Evolutionary conservation across 116 monocot species (phyloP).

Genomic region (Zostera marina): DNA sequence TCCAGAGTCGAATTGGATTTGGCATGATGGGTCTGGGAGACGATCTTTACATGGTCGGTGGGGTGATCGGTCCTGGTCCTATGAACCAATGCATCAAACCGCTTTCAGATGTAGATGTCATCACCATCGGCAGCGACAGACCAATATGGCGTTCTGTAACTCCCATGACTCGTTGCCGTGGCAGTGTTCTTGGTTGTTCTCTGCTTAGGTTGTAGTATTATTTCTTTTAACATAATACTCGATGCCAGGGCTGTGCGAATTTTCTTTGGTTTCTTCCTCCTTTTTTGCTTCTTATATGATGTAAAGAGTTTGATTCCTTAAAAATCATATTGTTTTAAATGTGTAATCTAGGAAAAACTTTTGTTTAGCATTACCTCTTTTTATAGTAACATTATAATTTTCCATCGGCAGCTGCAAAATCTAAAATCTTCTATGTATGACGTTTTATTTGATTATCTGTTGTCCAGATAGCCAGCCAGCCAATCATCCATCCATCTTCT

Average conservation of each 20-base stretch:
- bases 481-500: too few species aligned
- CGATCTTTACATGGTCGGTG: constrained; percentile 76
- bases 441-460: too few species aligned
- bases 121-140: constrained; percentile 48
- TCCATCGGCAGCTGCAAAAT: too few species aligned
- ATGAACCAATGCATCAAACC: constrained; percentile 85
- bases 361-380: background rate
- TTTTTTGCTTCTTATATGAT: constrained; percentile 3
- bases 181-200: constrained; percentile 75
- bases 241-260: background rate
- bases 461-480: too few species aligned
- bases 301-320: constrained; percentile 3
- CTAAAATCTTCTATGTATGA: too few species aligned
- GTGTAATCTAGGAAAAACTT: constrained; percentile 1
- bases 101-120: constrained; percentile 70
- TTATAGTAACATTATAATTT: too few species aligned
- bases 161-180: constrained; percentile 64
- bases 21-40: constrained; percentile 85
- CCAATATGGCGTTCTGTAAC: constrained; percentile 67
- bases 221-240: constrained; percentile 5
- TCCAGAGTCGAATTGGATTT: constrained; percentile 79
- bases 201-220: constrained; percentile 41
- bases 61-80: constrained; percentile 76
- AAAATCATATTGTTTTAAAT: background rate
- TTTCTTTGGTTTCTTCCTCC: background rate